phyloP scores from a whole-genome alignment of 352 stramenopile species.

The Plasmopara viticola region DNA sequence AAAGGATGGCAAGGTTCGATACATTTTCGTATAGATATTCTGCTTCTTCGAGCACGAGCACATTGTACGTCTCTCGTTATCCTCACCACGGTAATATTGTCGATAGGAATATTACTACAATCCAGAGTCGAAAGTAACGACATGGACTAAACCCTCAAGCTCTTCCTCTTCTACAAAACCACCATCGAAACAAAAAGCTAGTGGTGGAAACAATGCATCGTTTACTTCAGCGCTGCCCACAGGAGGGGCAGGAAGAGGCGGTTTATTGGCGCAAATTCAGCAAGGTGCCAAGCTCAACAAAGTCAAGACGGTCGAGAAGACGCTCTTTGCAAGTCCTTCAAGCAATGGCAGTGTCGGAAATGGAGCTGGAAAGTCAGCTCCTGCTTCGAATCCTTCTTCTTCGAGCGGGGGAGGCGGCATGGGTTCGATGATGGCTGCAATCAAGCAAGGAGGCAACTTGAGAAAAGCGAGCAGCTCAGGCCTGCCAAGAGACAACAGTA shows the following conservation, averaged over 20 bases:
- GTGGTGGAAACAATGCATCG: conserved; percentile 11
- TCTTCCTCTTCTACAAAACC: conserved; percentile 25
- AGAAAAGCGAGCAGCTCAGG: conserved; percentile 38
- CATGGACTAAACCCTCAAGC: conserved; percentile 60
- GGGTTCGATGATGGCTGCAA: conserved; percentile 64
- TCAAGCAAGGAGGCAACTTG: conserved; percentile 60
- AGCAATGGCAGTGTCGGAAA: conserved; percentile 1
- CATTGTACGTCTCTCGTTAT: too few species aligned
- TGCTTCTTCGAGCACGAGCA: too few species aligned
- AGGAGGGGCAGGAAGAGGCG: conserved; percentile 38
- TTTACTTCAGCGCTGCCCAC: conserved; percentile 7
- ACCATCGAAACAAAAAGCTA: conserved; percentile 34
- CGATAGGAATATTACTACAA: conserved; percentile 88
- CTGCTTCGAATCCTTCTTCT: conserved; percentile 14
- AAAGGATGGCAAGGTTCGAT: conserved; percentile 67
- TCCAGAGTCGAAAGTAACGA: conserved; percentile 81
- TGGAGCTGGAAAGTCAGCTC: conserved; percentile 5
- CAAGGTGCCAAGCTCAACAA: conserved; percentile 72
- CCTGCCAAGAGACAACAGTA: conserved; percentile 30
- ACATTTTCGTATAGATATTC: too few species aligned
- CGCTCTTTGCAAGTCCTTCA: conserved; percentile 38
- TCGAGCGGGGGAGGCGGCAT: conserved; percentile 38
- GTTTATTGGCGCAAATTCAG: conserved; percentile 66
- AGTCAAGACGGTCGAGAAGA: conserved; percentile 65
- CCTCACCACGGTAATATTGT: not conserved